Evolutionary conservation across 257 asterid species (phyloP).

Genomic region (Ajuga chamaepitys): DNA sequence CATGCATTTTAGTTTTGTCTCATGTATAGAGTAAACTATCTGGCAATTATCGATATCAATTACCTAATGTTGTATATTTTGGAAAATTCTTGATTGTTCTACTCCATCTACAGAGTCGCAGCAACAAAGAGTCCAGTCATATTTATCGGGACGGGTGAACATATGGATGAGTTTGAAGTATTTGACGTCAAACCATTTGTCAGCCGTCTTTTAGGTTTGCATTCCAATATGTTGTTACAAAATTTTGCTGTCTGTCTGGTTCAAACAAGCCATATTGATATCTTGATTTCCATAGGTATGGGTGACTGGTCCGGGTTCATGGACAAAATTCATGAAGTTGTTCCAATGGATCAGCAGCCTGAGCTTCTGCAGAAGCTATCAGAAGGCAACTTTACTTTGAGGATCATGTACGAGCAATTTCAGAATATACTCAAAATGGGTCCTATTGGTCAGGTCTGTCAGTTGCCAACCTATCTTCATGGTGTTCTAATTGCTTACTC

Average conservation of each 20-base stretch:
- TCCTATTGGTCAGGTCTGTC: conserved; percentile 86
- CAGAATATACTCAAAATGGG: conserved; percentile 92
- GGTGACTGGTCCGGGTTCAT: conserved; percentile 99
- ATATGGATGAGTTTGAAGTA: conserved; percentile 95
- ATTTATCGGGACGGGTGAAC: conserved; percentile 96
- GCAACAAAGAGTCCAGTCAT: conserved; percentile 95
- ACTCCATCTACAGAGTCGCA: conserved; percentile 65
- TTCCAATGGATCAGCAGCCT: conserved; percentile 99
- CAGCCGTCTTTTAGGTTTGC: conserved; percentile 89
- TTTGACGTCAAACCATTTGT: conserved; percentile 98
- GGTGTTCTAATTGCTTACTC: not conserved
- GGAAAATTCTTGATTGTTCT: conserved; percentile 6
- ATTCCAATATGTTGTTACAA: not conserved
- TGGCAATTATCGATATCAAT: not conserved
- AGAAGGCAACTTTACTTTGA: conserved; percentile 83
- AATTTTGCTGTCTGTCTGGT: not conserved
- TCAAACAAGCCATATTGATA: not conserved
- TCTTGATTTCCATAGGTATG: conserved; percentile 46
- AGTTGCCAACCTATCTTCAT: not conserved
- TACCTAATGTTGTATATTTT: not conserved
- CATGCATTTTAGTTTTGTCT: not conserved
- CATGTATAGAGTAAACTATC: not conserved
- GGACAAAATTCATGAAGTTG: conserved; percentile 95
- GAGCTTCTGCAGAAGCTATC: conserved; percentile 96
- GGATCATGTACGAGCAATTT: conserved; percentile 92